Base-by-base conservation (phyloP, 2,329 filamentous ascomycete genomes). In the Aspergillus japonicus region DNA sequence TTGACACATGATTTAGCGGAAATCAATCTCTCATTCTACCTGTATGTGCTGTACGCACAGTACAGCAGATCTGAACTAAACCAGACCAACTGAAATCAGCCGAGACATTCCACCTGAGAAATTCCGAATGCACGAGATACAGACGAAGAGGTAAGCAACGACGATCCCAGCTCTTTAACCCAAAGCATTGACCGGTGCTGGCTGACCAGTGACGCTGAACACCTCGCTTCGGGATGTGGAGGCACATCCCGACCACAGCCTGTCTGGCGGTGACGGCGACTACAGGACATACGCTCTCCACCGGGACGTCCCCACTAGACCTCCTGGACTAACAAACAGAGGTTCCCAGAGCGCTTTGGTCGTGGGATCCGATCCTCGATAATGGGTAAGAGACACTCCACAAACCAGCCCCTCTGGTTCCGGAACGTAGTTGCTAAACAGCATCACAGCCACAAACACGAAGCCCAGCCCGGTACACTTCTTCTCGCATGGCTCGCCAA, bases 211-310 rank as follows among this genome's bases (percentile, higher is more conserved):
- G 44, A 35, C 26, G 35, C 35, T 50, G 44, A 33, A 16, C 16
- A 14, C 23, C 33, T 14, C 47, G 23, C 44, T 29, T 60, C 58
- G 58, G 58, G 39, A 60, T 60, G 58, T 60, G 58, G 54, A 8
- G 39, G 39, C 26, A 24, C 35, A 24, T 48, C 42, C 56, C 48
- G n/a, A 24, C 29, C n/a, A 7, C n/a, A 19, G 50, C 16, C 23
- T 6, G 16, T 5, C 11, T 35, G 39, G 39, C 26, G 14, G 14
- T 19, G 6, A 4, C 39, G 39, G 12, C 6, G 6, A 44, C 39
- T 39, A 8, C 35, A 12, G 2, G 35, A 39, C 35, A n/a, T 8
- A 42, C 5, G 39, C 39, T 16, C 4, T 42, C 16, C 39, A 42
- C 39, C 39, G 12, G 11, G 3, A 1, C 33, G 10, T 16, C 33